These are phyloP conservation scores for Bauhinia variegata DNA, from an alignment of 306 rosid species.

Conservation along the genomic window DNA sequence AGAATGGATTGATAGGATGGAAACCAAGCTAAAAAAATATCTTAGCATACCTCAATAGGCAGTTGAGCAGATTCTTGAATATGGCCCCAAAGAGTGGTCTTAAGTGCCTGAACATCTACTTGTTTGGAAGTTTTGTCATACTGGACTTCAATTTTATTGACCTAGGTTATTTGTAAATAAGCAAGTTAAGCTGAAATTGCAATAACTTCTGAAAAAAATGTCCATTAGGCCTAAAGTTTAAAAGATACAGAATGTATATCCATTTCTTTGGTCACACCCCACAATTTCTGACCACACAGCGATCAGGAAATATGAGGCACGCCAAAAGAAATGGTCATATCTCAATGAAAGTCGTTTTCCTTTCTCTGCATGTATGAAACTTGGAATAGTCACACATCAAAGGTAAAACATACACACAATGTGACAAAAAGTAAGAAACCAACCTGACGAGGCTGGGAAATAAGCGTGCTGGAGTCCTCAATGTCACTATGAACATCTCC, in stretches of 20 bases:
- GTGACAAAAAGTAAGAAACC: constrained; percentile 29
- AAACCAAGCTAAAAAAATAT: not conserved
- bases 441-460: constrained; percentile 95
- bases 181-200: constrained; percentile 32
- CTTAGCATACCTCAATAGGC: constrained; percentile 57
- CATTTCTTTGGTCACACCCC: too few species aligned
- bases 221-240: constrained; percentile 5
- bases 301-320: too few species aligned
- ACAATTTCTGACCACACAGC: too few species aligned
- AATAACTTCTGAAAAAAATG: not conserved
- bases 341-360: not conserved
- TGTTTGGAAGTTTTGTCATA: constrained; percentile 93
- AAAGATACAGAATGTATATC: constrained; percentile 8
- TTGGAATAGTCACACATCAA: not conserved
- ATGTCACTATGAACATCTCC: constrained; percentile 64
- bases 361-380: constrained; percentile 8
- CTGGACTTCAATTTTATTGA: constrained; percentile 88
- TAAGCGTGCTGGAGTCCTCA: constrained; percentile 73
- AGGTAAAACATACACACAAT: constrained; percentile 2
- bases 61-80: constrained; percentile 60
- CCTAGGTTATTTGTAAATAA: constrained; percentile 53
- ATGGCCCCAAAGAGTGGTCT: constrained; percentile 78
- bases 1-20: too few species aligned
- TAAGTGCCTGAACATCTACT: constrained; percentile 89
- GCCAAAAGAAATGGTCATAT: too few species aligned